These are phyloP conservation scores for Anaeramoeba flamelloides DNA, from an alignment of 78 protist species.

Conservation along the genomic window DNA sequence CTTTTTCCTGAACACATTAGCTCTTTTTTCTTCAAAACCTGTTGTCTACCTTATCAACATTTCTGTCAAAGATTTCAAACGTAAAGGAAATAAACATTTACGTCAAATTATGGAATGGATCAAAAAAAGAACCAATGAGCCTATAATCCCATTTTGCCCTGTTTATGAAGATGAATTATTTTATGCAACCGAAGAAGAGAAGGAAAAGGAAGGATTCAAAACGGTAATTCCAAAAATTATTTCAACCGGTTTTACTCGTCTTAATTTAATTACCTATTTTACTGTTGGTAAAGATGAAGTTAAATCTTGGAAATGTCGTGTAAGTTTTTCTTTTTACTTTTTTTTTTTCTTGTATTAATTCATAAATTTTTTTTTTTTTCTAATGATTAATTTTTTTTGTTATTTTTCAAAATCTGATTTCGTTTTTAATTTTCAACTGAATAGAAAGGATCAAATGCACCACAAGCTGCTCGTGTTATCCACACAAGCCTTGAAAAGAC, in stretches of 20 bases:
- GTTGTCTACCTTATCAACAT: neutral
- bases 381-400: too few relatives aligned
- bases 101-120: neutral
- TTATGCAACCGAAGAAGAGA: neutral
- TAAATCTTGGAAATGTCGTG: neutral
- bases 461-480: neutral
- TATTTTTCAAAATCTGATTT: too few relatives aligned
- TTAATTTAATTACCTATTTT: neutral
- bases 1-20: neutral
- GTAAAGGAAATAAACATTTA: neutral
- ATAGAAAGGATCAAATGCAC: neutral
- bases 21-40: neutral
- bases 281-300: conserved; percentile 1
- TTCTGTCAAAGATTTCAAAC: neutral
- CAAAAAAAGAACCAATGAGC: neutral
- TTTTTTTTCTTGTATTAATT: neutral
- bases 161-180: neutral
- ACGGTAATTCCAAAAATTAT: neutral
- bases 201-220: neutral
- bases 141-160: neutral
- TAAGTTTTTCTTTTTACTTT: neutral
- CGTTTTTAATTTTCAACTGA: too few relatives aligned
- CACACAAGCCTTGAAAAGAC: neutral
- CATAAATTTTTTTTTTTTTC: neutral
- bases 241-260: neutral